These are phyloP conservation scores for Penicillium paxilli DNA, from an alignment of 495 filamentous ascomycete genomes.

Conservation along the genomic window DNA sequence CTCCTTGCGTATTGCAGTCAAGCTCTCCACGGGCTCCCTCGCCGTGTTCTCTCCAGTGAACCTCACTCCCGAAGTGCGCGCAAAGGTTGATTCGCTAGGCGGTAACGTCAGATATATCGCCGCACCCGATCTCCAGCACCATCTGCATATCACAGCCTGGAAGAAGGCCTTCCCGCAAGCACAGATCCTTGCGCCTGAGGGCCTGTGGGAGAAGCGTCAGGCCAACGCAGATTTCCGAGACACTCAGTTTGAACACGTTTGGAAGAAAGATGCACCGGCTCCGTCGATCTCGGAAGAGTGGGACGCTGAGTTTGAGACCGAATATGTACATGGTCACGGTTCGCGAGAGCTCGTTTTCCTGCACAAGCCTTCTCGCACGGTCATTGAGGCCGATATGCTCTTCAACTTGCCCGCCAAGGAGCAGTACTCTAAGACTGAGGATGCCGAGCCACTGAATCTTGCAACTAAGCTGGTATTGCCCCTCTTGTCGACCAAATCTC, in stretches of 20 bases:
- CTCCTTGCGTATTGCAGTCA: conserved; percentile 54
- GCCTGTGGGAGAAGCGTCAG: conserved; percentile 80
- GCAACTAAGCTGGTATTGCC: conserved; percentile 62
- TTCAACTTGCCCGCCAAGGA: conserved; percentile 90
- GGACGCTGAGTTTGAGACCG: conserved; percentile 80
- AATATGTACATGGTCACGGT: conserved; percentile 76
- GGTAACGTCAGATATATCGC: conserved; percentile 78
- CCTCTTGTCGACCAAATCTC: conserved; percentile 54
- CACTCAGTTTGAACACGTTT: conserved; percentile 69
- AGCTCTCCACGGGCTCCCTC: conserved; percentile 70
- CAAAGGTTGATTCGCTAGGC: conserved; percentile 65
- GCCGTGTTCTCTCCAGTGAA: conserved; percentile 91
- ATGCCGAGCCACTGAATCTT: conserved; percentile 53
- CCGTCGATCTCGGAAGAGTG: conserved; percentile 72
- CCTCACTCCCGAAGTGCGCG: conserved; percentile 74
- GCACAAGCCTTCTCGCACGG: conserved; percentile 74
- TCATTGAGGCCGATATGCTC: conserved; percentile 90
- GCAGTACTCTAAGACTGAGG: conserved; percentile 72
- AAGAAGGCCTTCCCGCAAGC: conserved; percentile 74
- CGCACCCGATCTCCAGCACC: conserved; percentile 86
- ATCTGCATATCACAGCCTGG: conserved; percentile 88
- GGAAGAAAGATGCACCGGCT: conserved; percentile 52
- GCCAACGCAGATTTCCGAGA: conserved; percentile 62
- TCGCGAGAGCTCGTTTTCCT: conserved; percentile 87
- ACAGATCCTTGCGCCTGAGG: conserved; percentile 79